These are phyloP conservation scores for Whalleya microplaca DNA, from an alignment of 2,329 filamentous ascomycete genomes.

Conservation along the genomic window DNA sequence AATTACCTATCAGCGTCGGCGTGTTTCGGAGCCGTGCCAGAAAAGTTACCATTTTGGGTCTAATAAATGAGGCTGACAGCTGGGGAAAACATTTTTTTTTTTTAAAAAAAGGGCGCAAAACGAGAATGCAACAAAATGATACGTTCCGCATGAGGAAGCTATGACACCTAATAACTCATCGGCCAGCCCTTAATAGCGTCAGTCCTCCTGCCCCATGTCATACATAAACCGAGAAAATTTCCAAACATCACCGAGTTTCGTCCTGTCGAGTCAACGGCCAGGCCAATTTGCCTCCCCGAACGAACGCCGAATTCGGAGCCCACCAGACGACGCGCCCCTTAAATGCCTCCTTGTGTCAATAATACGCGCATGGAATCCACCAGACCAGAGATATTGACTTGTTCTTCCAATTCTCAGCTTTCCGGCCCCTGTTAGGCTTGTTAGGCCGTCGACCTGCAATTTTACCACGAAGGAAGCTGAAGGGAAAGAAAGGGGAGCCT, in stretches of 20 bases:
- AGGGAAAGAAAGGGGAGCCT: too few relatives aligned
- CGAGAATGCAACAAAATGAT: background rate
- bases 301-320: background rate
- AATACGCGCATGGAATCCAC: background rate
- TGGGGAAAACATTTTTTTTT: too few relatives aligned
- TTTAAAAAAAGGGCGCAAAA: too few relatives aligned
- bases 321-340: background rate
- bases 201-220: background rate
- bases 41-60: background rate
- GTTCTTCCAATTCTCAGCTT: too few relatives aligned
- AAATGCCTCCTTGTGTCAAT: background rate
- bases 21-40: background rate
- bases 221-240: background rate
- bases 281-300: background rate
- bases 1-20: background rate
- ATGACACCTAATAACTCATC: background rate
- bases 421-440: too few relatives aligned
- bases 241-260: background rate
- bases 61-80: background rate
- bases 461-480: too few relatives aligned
- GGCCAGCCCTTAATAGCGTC: background rate
- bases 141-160: too few relatives aligned
- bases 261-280: background rate
- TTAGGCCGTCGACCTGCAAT: too few relatives aligned
- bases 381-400: too few relatives aligned